Evolutionary conservation across 768 basidiomycete genomes (phyloP).

Genomic region (Kwoniella botswanensis): DNA sequence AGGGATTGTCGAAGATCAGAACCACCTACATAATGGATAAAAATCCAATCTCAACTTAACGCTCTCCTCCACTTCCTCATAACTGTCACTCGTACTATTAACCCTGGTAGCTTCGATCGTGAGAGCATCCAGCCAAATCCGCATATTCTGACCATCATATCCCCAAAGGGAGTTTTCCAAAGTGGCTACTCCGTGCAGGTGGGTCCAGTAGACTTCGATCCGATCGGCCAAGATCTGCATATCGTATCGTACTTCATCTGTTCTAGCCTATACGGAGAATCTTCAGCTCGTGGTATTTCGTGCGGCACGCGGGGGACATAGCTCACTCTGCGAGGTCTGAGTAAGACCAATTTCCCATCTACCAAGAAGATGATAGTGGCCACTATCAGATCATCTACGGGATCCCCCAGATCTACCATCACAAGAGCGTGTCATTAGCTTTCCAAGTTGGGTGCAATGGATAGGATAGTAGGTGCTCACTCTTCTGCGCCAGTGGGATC

Average conservation of each 20-base stretch:
- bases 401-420: conserved; percentile 82
- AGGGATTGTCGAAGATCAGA: conserved; percentile 13
- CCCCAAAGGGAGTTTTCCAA: conserved; percentile 98
- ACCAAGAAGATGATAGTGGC: conserved; percentile 96
- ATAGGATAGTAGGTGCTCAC: conserved; percentile 62
- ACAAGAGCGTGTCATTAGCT: neutral
- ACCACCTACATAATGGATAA: conserved; percentile 81
- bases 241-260: conserved; percentile 80
- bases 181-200: conserved; percentile 87
- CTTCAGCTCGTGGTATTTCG: neutral
- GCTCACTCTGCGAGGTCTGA: conserved; percentile 82
- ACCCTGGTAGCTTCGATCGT: conserved; percentile 73
- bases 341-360: conserved; percentile 83
- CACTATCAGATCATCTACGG: conserved; percentile 85
- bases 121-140: conserved; percentile 95
- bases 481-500: conserved; percentile 89
- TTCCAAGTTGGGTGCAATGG: neutral
- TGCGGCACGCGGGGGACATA: conserved; percentile 2
- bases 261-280: conserved; percentile 65
- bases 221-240: conserved; percentile 94
- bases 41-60: conserved; percentile 91
- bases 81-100: conserved; percentile 59
- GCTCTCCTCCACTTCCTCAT: conserved; percentile 81
- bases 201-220: conserved; percentile 99
- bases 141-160: conserved; percentile 84